Conservation (phyloP, 257 asterid genomes). For the Petrea volubilis region DNA sequence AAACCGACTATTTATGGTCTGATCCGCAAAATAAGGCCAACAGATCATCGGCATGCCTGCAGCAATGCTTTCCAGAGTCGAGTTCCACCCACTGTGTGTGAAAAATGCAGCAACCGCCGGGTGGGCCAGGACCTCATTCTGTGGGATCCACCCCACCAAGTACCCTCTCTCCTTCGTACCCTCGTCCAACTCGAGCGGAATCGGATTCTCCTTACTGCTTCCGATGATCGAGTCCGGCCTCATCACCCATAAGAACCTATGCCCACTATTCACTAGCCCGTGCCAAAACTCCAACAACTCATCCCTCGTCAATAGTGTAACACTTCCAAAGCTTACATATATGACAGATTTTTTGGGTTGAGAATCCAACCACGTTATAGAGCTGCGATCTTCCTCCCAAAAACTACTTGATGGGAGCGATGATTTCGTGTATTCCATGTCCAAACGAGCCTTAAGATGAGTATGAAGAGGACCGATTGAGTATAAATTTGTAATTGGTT, state of each 20-base stretch:
- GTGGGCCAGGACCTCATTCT: constrained; percentile 54
- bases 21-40: constrained; percentile 56
- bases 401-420: constrained; percentile 38
- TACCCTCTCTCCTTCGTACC: constrained; percentile 42
- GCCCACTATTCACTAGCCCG: constrained; percentile 49
- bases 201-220: not conserved
- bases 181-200: constrained; percentile 30
- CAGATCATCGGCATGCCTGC: constrained; percentile 58
- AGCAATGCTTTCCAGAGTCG: constrained; percentile 43
- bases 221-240: constrained; percentile 45
- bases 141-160: constrained; percentile 58
- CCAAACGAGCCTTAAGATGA: constrained; percentile 31
- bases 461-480: constrained; percentile 68
- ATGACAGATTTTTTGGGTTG: constrained; percentile 46
- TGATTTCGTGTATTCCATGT: not conserved
- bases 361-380: constrained; percentile 47
- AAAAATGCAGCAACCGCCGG: constrained; percentile 37
- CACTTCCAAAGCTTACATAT: constrained; percentile 61
- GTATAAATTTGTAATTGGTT: constrained; percentile 45
- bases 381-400: constrained; percentile 50
- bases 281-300: constrained; percentile 56
- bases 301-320: constrained; percentile 27
- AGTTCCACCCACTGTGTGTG: constrained; percentile 65
- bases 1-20: constrained; percentile 52
- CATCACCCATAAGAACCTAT: constrained; percentile 55